phyloP scores from a whole-genome alignment of 2,329 filamentous ascomycete species.

The Monosporascus sp. region DNA sequence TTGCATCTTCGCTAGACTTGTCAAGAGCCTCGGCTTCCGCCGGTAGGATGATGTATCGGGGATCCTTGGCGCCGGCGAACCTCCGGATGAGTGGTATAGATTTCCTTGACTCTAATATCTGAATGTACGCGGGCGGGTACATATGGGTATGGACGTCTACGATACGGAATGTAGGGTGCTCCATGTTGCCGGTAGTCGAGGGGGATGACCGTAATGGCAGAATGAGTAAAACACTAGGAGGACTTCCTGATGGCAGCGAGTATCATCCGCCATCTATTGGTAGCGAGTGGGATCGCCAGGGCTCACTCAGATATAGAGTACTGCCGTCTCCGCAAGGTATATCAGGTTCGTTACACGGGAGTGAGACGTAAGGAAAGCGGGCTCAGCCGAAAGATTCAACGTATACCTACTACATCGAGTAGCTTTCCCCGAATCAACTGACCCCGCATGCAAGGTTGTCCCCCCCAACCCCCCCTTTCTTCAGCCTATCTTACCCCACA shows the following conservation, averaged over 20 bases:
- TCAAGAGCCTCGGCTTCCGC: conserved; percentile 41
- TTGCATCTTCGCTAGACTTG: conserved; percentile 45
- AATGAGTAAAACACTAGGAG: neutral
- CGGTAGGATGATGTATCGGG: conserved; percentile 61
- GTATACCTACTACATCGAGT: no score
- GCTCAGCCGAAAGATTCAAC: no score
- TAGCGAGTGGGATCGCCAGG: no score
- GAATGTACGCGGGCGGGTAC: conserved; percentile 60
- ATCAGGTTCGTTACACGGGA: no score
- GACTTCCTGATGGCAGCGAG: no score
- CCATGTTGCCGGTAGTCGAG: conserved; percentile 22
- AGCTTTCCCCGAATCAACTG: no score
- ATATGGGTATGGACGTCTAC: conserved; percentile 68
- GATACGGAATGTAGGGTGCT: conserved; percentile 33
- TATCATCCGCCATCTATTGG: no score
- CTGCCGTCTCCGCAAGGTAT: no score
- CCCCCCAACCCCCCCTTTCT: neutral
- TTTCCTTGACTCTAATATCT: conserved; percentile 52
- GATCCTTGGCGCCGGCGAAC: conserved; percentile 51
- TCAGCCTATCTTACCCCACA: neutral
- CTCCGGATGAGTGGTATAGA: conserved; percentile 66
- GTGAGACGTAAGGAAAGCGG: no score
- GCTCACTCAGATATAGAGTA: no score
- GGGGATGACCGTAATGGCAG: neutral
- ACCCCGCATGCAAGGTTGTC: neutral